These are phyloP conservation scores for Trametes hirsuta DNA, from an alignment of 1,284 basidiomycete genomes.

Conservation along the genomic window DNA sequence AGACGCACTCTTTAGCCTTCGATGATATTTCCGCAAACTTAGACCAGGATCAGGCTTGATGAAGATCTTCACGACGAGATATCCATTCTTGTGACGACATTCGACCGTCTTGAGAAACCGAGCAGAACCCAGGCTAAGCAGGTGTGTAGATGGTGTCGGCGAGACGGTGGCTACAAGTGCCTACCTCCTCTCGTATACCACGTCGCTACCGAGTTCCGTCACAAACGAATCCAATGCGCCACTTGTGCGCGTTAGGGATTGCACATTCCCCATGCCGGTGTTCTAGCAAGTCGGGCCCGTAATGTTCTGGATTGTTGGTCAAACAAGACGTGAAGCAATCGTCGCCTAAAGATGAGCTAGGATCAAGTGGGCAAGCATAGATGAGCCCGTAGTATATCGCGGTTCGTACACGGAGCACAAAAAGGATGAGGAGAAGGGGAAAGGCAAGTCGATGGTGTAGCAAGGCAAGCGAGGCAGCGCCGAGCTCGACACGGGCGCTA, in stretches of 20 bases:
- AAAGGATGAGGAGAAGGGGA: no score
- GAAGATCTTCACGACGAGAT: conserved; percentile 81
- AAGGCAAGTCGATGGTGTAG: no score
- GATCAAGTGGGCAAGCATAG: no score
- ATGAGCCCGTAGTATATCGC: no score
- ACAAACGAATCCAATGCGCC: conserved; percentile 90
- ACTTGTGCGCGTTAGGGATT: conserved; percentile 69
- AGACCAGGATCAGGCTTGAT: conserved; percentile 75
- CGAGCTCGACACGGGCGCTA: no score
- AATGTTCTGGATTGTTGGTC: no score
- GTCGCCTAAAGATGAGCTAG: no score
- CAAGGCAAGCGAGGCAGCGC: no score
- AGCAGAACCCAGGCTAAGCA: conserved; percentile 79
- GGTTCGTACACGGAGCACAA: no score
- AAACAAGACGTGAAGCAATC: no score
- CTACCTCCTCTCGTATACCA: conserved; percentile 91
- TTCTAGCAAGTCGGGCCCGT: no score
- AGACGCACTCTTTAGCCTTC: conserved; percentile 63
- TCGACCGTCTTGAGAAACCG: conserved; percentile 94
- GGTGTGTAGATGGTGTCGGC: conserved; percentile 3
- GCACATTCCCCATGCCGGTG: conserved; percentile 65
- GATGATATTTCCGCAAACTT: conserved; percentile 63
- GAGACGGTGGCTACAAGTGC: not conserved
- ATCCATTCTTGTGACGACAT: conserved; percentile 72
- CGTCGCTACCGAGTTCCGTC: conserved; percentile 82